Evolutionary conservation across 1,139 yeast species (phyloP), one percentile per base, ranked within the genome.

Genomic region (Kluyveromyces marxianus): DNA sequence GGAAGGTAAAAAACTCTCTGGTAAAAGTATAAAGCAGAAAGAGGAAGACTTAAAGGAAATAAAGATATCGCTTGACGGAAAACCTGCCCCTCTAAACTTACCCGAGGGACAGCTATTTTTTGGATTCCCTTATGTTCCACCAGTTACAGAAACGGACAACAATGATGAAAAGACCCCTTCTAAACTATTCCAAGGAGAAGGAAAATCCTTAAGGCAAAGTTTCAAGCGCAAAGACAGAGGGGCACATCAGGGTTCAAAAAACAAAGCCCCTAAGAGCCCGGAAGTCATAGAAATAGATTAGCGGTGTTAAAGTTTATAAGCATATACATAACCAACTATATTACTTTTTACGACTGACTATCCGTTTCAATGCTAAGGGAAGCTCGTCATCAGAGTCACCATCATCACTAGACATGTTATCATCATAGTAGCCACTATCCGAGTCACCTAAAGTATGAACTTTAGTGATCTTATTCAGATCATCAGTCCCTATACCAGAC

Each of bases 21-120:
- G 95, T 0, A 81, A 78, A 56, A 56, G 69, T 3, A 63, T 63
- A 6, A 48, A 42, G 14, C 42, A 51, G 7, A 46, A 48, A 7
- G 43, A 41, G n/a, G 52, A 54, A n/a, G 48, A 29, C 4, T 24
- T 54, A 3, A 49, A 53, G 25, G 57, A 62, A 3, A 41, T 60
- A 3, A 59, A 62, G 4, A 46, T 67, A 2, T 54, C 58, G 7
- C 54, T 68, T 7, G 63, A 65, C 47, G 83, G 81, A 0, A 79
- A 82, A 3, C 85, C 95, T 1, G 84, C 80, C 1, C 85, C 94
- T 10, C 69, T 92, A 46, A 68, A 72, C 14, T 69, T 92, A 39
- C 95, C 96, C 0, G 83, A 75, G 35, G 96, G 95, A 30, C 94
- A 88, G 62, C 71, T 92, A 24, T 92, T 92, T 62, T 90, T 94